Conservation (phyloP, 116 monocot species). For the Iris pallida region DNA sequence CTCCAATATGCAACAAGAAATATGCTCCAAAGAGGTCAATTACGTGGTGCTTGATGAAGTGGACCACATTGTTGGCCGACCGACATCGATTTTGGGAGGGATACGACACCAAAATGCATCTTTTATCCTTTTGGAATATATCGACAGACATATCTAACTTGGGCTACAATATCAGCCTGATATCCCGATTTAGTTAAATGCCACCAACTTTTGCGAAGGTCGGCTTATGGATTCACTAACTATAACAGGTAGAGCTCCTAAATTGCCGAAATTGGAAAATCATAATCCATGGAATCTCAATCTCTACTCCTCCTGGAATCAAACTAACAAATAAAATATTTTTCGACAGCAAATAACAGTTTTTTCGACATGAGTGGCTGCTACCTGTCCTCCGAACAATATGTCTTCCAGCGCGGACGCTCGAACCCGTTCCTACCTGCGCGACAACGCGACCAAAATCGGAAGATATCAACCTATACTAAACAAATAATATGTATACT, state of each 20-base stretch:
- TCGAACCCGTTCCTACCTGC: conserved; percentile 26
- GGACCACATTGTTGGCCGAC: too few relatives aligned
- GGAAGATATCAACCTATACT: background rate
- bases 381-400: conserved; percentile 16
- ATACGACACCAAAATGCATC: too few relatives aligned
- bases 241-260: background rate
- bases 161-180: background rate
- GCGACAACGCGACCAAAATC: background rate
- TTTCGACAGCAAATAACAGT: too few relatives aligned
- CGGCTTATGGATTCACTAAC: background rate
- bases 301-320: background rate
- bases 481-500: background rate
- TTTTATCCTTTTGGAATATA: too few relatives aligned
- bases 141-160: background rate
- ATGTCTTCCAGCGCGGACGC: conserved; percentile 15
- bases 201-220: background rate
- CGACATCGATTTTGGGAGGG: too few relatives aligned
- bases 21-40: too few relatives aligned
- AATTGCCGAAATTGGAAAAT: background rate
- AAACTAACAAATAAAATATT: too few relatives aligned
- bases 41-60: too few relatives aligned
- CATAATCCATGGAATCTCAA: background rate
- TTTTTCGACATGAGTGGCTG: too few relatives aligned
- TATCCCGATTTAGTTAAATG: background rate
- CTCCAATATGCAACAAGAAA: too few relatives aligned